These are phyloP conservation scores for Phaeosphaeriaceae sp. DNA, from an alignment of 2,329 filamentous ascomycete species.

Conservation along the genomic window DNA sequence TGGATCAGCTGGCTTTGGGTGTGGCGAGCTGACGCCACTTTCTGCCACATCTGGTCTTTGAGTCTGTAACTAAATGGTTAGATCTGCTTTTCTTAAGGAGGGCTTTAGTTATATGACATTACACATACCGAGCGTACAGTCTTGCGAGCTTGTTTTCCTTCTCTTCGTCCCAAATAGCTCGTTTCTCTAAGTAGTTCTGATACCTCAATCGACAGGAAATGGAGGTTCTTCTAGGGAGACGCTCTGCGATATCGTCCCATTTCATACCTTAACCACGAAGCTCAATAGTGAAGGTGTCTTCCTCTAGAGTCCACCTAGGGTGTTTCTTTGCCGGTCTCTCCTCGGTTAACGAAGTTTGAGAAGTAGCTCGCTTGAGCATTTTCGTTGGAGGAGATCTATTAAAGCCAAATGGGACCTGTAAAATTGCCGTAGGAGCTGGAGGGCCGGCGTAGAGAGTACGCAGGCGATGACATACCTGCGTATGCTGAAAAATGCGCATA, in stretches of 20 bases:
- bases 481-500: conserved; percentile 42
- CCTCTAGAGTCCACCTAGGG: conserved; percentile 94
- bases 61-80: too few species aligned
- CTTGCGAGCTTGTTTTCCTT: conserved; percentile 95
- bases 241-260: conserved; percentile 97
- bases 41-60: conserved; percentile 97
- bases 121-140: conserved; percentile 84
- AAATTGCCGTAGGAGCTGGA: conserved; percentile 44
- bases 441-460: conserved; percentile 46
- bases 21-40: conserved; percentile 71
- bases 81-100: too few species aligned
- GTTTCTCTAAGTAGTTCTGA: conserved; percentile 93
- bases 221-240: conserved; percentile 85
- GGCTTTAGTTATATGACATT: conserved; percentile 28
- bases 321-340: conserved; percentile 59
- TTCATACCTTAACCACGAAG: conserved; percentile 92
- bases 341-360: conserved; percentile 44
- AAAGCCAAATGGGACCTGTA: conserved; percentile 29
- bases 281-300: conserved; percentile 92
- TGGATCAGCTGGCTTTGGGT: conserved; percentile 49
- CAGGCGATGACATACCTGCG: conserved; percentile 42
- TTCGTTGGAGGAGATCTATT: conserved; percentile 41
- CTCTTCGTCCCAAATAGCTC: conserved; percentile 96
- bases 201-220: conserved; percentile 96
- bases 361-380: conserved; percentile 45